Conservation (phyloP, 306 rosid species). For the Quercus engelmannii region DNA sequence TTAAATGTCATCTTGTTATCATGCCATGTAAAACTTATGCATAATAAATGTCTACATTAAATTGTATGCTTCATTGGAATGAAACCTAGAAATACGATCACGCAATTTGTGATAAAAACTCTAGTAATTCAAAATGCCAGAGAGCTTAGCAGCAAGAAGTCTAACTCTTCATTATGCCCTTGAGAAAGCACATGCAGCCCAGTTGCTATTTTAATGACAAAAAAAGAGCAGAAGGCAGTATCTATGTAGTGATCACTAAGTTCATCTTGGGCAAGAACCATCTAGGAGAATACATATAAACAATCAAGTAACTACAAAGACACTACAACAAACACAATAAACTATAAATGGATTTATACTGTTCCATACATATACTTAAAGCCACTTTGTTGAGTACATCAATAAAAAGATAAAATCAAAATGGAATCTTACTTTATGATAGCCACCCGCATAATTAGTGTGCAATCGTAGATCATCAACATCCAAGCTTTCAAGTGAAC, state of each 20-base stretch:
- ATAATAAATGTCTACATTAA: no score
- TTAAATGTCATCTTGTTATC: no score
- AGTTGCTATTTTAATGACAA: not conserved
- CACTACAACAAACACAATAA: not conserved
- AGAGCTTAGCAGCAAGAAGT: no score
- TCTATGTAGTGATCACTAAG: not conserved
- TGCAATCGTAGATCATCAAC: conserved; percentile 79
- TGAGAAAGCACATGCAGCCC: no score
- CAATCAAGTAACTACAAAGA: not conserved
- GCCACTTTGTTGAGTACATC: not conserved
- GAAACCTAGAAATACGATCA: no score
- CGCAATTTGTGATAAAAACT: no score
- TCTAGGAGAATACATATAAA: not conserved
- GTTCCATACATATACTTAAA: not conserved
- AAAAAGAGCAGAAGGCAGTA: not conserved
- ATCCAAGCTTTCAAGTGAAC: conserved; percentile 97
- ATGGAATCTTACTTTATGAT: conserved; percentile 63
- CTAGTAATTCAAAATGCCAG: no score
- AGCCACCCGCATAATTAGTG: conserved; percentile 87
- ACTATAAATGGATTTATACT: not conserved
- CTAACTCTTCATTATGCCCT: no score
- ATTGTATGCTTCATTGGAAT: no score
- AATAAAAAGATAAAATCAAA: not conserved
- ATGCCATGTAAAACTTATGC: no score
- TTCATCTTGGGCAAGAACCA: not conserved